These are phyloP conservation scores for Leccinum aurantiacum DNA, from an alignment of 768 basidiomycete species.

Conservation along the genomic window DNA sequence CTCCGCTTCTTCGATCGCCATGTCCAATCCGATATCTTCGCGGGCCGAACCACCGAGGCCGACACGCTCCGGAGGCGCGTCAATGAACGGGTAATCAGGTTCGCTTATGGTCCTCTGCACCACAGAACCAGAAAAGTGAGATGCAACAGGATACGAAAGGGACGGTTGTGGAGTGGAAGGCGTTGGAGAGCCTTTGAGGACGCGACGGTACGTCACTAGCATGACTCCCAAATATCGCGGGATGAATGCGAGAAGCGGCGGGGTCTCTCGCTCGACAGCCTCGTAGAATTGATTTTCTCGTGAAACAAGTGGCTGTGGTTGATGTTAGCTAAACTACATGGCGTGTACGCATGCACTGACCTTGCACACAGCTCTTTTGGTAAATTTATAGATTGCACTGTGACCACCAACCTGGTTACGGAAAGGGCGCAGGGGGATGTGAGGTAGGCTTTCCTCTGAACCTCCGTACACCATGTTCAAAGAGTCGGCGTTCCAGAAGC, in stretches of 20 bases:
- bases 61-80: constrained; percentile 2
- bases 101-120: constrained; percentile 32
- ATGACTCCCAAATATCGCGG: constrained; percentile 99
- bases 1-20: constrained; percentile 65
- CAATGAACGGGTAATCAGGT: constrained; percentile 11
- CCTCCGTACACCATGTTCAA: constrained; percentile 44
- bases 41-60: constrained; percentile 16
- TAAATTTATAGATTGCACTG: constrained; percentile 96
- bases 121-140: constrained; percentile 28
- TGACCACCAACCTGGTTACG: constrained; percentile 98
- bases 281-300: constrained; percentile 99
- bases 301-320: constrained; percentile 82
- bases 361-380: constrained; percentile 97
- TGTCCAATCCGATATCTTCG: constrained; percentile 42
- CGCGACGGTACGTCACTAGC: constrained; percentile 93
- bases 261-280: constrained; percentile 90
- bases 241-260: constrained; percentile 89
- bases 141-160: constrained; percentile 15
- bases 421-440: constrained; percentile 93
- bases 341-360: constrained; percentile 44
- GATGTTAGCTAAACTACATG: constrained; percentile 13
- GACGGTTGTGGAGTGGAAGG: constrained; percentile 21
- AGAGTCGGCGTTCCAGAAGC: constrained; percentile 33
- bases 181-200: constrained; percentile 44
- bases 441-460: constrained; percentile 65